These are phyloP conservation scores for Sporisorium reilianum DNA, from an alignment of 1,284 basidiomycete species.

Conservation along the genomic window DNA sequence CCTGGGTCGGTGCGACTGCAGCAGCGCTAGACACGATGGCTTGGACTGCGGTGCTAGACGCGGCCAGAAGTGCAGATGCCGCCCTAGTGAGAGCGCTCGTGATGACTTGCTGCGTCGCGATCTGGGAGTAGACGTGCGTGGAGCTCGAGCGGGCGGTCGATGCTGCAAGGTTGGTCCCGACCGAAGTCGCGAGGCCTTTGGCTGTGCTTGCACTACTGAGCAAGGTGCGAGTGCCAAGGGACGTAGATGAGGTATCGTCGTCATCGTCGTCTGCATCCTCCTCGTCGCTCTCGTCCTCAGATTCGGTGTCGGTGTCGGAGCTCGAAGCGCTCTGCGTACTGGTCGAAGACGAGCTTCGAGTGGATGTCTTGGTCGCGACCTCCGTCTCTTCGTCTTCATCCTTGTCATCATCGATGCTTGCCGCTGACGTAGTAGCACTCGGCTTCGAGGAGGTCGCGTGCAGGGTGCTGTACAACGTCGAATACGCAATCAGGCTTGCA, in stretches of 20 bases:
- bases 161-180: slow-evolving; percentile 5
- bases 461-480: slow-evolving; percentile 5
- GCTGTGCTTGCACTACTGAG: background rate
- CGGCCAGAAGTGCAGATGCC: background rate
- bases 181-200: background rate
- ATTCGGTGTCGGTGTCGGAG: slow-evolving; percentile 2
- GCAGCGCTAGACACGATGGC: background rate
- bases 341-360: background rate
- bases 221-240: background rate
- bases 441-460: background rate
- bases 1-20: background rate
- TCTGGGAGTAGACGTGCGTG: slow-evolving; percentile 4
- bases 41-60: background rate
- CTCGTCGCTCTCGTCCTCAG: background rate
- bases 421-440: background rate
- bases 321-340: slow-evolving; percentile 1
- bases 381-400: slow-evolving; percentile 5
- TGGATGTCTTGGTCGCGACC: background rate
- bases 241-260: background rate
- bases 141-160: background rate
- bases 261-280: background rate
- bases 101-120: slow-evolving; percentile 7
- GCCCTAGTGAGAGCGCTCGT: slow-evolving; percentile 7
- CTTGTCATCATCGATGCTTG: background rate
- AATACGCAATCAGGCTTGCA: slow-evolving; percentile 1